Evolutionary conservation across 1,139 yeast species (phyloP), one percentile per base, ranked within the genome.

Genomic region (Sugiyamaella sp.): DNA sequence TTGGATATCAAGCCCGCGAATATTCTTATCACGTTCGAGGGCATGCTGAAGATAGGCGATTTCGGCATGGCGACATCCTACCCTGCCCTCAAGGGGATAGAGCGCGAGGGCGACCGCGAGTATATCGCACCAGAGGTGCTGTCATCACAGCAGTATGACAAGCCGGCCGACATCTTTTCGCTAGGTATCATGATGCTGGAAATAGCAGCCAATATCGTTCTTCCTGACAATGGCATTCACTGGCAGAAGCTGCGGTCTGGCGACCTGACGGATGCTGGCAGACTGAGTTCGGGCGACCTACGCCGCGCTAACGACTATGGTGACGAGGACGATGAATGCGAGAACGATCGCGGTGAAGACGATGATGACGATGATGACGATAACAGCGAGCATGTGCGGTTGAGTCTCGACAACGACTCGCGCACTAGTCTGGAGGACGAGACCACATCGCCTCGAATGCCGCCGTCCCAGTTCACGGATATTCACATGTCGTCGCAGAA

Each of bases 181-280:
- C 79, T 91, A 46, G 99, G 99, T 0, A 76, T 95, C 57, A 88
- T 93, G 61, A 85, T 93, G 75, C 85, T 93, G 49, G 99, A 93
- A 70, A 87, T 90, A 63, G 99, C 99, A 1, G 97, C 99, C 1
- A 93, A 93, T 70, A 93, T 93, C 49, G 84, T 91, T 6, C 74
- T 95, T 48, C 99, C 99, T 0, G 98, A 93, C 63, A 91, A 95
- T 69, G 99, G 99, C 4, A 81, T 90, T 8, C 95, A 96, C 35
- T 93, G 99, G 99, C 93, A 95, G 61, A 91, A 91, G 69, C 74
- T 93, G 59, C 79, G 99, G 60, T 88, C 96, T 46, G 99, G 99
- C 0, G 99, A 93, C 69, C 75, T 95, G 58, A 85, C 95, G 27
- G 99, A 93, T 71, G 98, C 98, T 0, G 99, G 99, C 0, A 81